Evolutionary conservation across 345 rosid genomes (phyloP), one percentile per base, ranked within the genome.

Genomic region (Xanthoceras sorbifolium): DNA sequence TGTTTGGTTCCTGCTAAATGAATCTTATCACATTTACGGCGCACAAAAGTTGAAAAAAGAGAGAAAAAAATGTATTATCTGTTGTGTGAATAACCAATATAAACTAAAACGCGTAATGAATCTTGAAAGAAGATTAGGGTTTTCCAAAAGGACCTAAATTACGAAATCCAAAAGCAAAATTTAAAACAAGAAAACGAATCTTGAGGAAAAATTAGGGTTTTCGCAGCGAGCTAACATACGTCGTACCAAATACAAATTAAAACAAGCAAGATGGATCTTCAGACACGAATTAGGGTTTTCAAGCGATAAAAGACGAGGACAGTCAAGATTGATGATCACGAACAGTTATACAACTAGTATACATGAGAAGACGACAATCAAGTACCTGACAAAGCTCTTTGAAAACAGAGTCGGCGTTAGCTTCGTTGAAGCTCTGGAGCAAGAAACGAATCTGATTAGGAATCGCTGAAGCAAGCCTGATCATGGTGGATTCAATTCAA

Each of bases 371-470:
- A 17, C 14, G 22, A 1, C 55, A 5, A 57, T 23, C 62, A 10
- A 46, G 25, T 26, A 95, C 99, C 97, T 88, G 89, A 72, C 74
- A 80, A 66, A 96, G 89, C 77, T 91, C 90, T 46, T 82, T 87
- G 20, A 86, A 72, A 66, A 87, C 84, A 42, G 88, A 82, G 82
- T 92, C 96, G 79, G 70, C 78, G 85, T 86, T 88, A 79, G 91
- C 79, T 69, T 89, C 97, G 81, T 71, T 82, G 83, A 87, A 75
- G 80, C 83, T 79, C 64, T 80, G 85, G 54, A 96, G 88, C 82
- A 90, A 64, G 90, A 89, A 92, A 75, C 94, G 94, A 83, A 90
- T 84, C 84, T 92, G 93, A 28, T 79, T 76, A 36, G 91, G 76
- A 76, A 92, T 72, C 57, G 85, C 78, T 26, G 90, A 83, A 38